Evolutionary conservation across 768 basidiomycete species (phyloP).

Genomic region (Leccinellum rugosiceps): DNA sequence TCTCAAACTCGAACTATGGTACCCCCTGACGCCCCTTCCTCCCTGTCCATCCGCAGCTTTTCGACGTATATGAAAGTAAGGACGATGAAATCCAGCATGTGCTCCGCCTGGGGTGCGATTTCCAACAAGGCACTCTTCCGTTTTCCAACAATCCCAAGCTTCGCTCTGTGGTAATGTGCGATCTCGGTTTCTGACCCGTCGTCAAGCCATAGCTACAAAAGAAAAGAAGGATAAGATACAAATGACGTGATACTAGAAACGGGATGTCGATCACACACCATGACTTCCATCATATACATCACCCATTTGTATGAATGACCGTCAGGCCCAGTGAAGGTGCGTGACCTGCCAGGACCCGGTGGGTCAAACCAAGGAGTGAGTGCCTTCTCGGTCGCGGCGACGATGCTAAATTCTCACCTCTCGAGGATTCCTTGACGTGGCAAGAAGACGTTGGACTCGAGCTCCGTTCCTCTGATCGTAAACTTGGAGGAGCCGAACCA

Average conservation of each 20-base stretch:
- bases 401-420: conserved; percentile 3
- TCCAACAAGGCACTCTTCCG: conserved; percentile 20
- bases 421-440: conserved; percentile 16
- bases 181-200: conserved; percentile 15
- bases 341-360: conserved; percentile 8
- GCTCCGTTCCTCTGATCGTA: conserved; percentile 24
- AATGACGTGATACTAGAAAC: background rate
- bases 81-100: conserved; percentile 26
- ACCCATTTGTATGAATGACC: conserved; percentile 34
- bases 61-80: conserved; percentile 32
- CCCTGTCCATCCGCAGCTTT: conserved; percentile 28
- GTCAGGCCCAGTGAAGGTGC: conserved; percentile 32
- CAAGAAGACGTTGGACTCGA: conserved; percentile 25
- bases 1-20: conserved; percentile 6
- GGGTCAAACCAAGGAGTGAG: background rate
- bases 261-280: conserved; percentile 3
- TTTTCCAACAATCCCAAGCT: conserved; percentile 23
- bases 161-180: conserved; percentile 22
- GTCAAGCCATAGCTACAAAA: conserved; percentile 17
- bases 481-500: conserved; percentile 28
- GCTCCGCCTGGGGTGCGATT: conserved; percentile 18
- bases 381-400: background rate
- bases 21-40: conserved; percentile 14
- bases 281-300: conserved; percentile 9
- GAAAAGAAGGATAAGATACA: background rate